A percentile compares a stretch with the other conserved stretches of the same genome.
phyloP scores from a whole-genome alignment of 257 asterid genomes.

The Linderniella brevidens region DNA sequence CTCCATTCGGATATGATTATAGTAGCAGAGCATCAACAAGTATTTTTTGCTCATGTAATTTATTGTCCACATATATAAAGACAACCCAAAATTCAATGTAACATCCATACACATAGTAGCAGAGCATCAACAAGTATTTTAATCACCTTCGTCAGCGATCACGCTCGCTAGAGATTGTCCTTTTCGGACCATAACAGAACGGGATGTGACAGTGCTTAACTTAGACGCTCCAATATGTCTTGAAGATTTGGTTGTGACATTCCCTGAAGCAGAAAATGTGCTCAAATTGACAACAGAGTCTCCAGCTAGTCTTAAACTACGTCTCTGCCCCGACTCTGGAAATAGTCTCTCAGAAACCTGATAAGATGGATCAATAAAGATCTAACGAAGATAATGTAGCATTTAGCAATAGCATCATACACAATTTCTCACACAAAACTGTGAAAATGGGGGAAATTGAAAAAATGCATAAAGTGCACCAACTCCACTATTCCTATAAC shows the following conservation, averaged over 20 bases:
- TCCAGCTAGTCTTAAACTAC: constrained; percentile 87
- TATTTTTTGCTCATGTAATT: too few relatives aligned
- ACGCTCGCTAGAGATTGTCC: constrained; percentile 53
- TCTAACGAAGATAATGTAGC: background rate
- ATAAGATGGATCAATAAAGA: constrained; percentile 2
- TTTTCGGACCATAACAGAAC: constrained; percentile 55
- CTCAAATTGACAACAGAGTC: constrained; percentile 39
- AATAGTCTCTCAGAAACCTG: constrained; percentile 94
- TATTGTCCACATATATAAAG: too few relatives aligned
- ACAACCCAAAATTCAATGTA: background rate
- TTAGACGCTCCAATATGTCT: constrained; percentile 54
- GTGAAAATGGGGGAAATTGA: background rate
- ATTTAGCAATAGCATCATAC: background rate
- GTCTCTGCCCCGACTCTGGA: constrained; percentile 85
- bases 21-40: too few relatives aligned
- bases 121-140: constrained; percentile 11
- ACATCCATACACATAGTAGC: constrained; percentile 3
- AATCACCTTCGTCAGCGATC: constrained; percentile 65
- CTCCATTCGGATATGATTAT: too few relatives aligned
- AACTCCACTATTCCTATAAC: too few relatives aligned
- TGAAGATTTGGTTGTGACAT: constrained; percentile 49
- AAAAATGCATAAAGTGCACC: background rate
- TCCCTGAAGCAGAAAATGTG: constrained; percentile 40
- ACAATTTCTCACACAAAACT: background rate
- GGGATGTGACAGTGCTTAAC: constrained; percentile 39